phyloP scores from a whole-genome alignment of 2,329 filamentous ascomycete genomes.

The Pseudogymnoascus sp. region DNA sequence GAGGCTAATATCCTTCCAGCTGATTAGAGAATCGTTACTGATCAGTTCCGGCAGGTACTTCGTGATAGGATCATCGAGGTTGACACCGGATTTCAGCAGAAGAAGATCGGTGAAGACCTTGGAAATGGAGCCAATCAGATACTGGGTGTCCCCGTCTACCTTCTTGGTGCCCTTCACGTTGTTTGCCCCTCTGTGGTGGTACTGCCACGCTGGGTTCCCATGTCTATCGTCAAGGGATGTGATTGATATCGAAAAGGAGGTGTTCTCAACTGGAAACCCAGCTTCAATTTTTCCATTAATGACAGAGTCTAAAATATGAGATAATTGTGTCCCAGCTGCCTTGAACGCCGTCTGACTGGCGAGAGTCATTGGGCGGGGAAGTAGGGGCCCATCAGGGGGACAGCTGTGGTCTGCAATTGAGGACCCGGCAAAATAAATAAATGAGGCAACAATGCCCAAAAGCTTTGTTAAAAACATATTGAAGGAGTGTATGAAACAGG shows the following conservation, averaged over 20 bases:
- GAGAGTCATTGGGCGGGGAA: neutral
- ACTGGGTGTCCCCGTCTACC: constrained; percentile 28
- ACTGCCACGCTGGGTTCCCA: neutral
- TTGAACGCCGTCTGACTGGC: neutral
- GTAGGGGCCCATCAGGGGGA: neutral
- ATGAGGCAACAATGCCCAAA: neutral
- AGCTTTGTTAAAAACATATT: neutral
- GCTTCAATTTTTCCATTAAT: neutral
- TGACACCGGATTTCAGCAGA: constrained; percentile 26
- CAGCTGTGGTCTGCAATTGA: neutral
- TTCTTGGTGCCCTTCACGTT: constrained; percentile 27
- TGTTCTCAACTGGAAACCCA: neutral
- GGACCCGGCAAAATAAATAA: neutral
- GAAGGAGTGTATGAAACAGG: neutral
- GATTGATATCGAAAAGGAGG: neutral
- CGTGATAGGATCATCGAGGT: constrained; percentile 35
- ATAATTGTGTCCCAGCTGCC: neutral
- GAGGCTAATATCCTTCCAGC: constrained; percentile 1
- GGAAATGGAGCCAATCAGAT: constrained; percentile 35
- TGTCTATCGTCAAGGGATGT: neutral
- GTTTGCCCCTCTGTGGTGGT: constrained; percentile 36
- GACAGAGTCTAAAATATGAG: neutral
- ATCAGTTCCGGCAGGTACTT: constrained; percentile 34
- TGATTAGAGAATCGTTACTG: neutral
- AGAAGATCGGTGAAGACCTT: constrained; percentile 37